Evolutionary conservation across 2,329 filamentous ascomycete species (phyloP).

Genomic region (Celoporthe dispersa): DNA sequence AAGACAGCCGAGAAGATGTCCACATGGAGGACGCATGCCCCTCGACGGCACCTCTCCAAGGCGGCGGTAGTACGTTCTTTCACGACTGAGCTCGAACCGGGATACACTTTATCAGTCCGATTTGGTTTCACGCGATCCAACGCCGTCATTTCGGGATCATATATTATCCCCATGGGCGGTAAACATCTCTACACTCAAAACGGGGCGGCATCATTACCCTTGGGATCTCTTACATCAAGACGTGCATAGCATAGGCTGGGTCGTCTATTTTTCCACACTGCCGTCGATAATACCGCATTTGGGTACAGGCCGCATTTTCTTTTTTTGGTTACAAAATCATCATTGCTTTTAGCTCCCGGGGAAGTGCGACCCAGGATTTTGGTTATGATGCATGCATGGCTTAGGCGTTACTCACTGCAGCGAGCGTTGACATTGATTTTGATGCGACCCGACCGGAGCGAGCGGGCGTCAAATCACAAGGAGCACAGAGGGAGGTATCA

Average conservation of each 20-base stretch:
- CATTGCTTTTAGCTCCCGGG: conserved; percentile 19
- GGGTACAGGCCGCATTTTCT: conserved; percentile 25
- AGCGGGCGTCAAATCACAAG: conserved; percentile 6
- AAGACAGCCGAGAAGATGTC: conserved; percentile 50
- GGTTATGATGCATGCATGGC: conserved; percentile 25
- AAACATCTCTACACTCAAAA: conserved; percentile 3
- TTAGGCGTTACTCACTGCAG: conserved; percentile 25
- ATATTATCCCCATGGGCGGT: conserved; percentile 4
- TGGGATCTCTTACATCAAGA: conserved; percentile 19
- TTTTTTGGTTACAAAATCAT: conserved; percentile 26
- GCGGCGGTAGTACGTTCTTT: conserved; percentile 55
- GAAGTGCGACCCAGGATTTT: conserved; percentile 10
- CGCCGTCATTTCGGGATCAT: background rate
- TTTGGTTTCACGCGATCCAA: conserved; percentile 1
- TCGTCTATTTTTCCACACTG: conserved; percentile 13
- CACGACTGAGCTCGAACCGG: conserved; percentile 44
- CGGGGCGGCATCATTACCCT: conserved; percentile 9
- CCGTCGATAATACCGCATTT: conserved; percentile 23
- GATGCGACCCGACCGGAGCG: background rate
- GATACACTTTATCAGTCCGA: background rate
- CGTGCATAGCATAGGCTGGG: conserved; percentile 26
- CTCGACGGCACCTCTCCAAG: conserved; percentile 57
- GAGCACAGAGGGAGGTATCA: conserved; percentile 9
- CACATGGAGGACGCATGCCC: conserved; percentile 62
- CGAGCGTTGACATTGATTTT: conserved; percentile 18